Base-by-base conservation (phyloP, 2,329 filamentous ascomycete genomes). In the Grosmannia clavigera region DNA sequence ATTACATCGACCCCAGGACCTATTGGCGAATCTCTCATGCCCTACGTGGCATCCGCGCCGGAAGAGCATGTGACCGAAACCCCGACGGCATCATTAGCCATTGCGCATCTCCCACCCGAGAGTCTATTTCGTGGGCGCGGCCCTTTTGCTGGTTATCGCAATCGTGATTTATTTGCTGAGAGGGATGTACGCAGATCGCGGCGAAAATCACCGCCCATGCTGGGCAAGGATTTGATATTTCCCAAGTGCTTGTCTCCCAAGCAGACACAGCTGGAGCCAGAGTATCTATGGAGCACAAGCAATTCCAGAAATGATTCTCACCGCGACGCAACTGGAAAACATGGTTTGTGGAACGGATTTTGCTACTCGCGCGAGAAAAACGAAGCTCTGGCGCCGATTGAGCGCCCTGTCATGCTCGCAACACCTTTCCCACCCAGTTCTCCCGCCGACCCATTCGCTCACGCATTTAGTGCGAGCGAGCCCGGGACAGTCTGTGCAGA, bases 161-260 rank as follows among this genome's bases (percentile, higher is more conserved):
- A 76, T 62, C 75, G 78, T 68, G 79, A 79, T 61, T 73, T 80
- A 64, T 76, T 76, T 27, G 76, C 79, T 66, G 71, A 73, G 53
- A 65, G 68, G 22, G 69, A 70, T 55, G 65, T 82, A 48, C 74
- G 78, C 62, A 76, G 77, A 31, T 81, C 83, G 75, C 78, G 78
- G 27, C 68, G 65, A 25, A 58, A 63, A 43, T 84, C 84, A 62
- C 92, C 92, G 50, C 92, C 92, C 11, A 95, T 97, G 91, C 82
- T 96, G 12, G 92, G 92, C 60, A 75, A 78, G 61, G 88, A 95
- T 65, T 81, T 97, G 59, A 77, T 79, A 31, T 95, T 96, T 70
- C 88, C 90, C 40, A 82, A 81, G 69, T 96, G 90, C 69, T 79
- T 81, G 11, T 96, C 92, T 31, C 92, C 92, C 6, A 86, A 92